Evolutionary conservation across 2,329 filamentous ascomycete species (phyloP), one percentile per base, ranked within the genome.

Genomic region (Aspergillus ochraceoroseus): DNA sequence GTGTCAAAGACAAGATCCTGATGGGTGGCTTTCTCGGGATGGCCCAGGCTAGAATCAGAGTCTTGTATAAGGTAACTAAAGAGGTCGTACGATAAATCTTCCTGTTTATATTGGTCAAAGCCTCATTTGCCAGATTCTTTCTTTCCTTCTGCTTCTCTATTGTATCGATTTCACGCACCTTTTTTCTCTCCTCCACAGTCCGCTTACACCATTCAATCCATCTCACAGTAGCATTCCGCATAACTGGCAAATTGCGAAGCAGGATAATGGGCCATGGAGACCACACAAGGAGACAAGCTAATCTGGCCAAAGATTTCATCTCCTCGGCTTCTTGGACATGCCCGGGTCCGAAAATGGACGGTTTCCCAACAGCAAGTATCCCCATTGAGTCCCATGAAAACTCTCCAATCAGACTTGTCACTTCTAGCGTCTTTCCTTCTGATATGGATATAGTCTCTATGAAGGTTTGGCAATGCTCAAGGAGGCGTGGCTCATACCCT

Each of bases 41-140:
- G 26, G 4, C 22, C 30, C 1, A 7, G 17, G 7, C 13, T 17
- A 5, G 20, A 19, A 8, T 4, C 6, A 11, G 40, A n/a, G 4
- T 43, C 40, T 11, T 36, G 35, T 15, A 46, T 43, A 18, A 47
- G 12, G 18, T 44, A 47, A 20, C 35, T 43, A 19, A 47, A 41
- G 23, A 47, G 36, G 13, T 44, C 44, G 6, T 26, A 28, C 1
- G 22, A 32, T 15, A 26, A 5, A 12, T 37, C 22, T 19, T 20
- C 34, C 42, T 45, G 12, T 4, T n/a, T 1, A 18, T 9, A 13
- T 7, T 36, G 19, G 31, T 25, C n/a, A n/a, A n/a, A n/a, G n/a
- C n/a, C n/a, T n/a, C n/a, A n/a, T n/a, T n/a, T n/a, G n/a, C n/a
- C n/a, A n/a, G n/a, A n/a, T n/a, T n/a, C n/a, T n/a, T n/a, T n/a